Evolutionary conservation across 176 grass and related monocot species (phyloP), one percentile per base, ranked within the genome.

Genomic region (Coix lacrymajobi): DNA sequence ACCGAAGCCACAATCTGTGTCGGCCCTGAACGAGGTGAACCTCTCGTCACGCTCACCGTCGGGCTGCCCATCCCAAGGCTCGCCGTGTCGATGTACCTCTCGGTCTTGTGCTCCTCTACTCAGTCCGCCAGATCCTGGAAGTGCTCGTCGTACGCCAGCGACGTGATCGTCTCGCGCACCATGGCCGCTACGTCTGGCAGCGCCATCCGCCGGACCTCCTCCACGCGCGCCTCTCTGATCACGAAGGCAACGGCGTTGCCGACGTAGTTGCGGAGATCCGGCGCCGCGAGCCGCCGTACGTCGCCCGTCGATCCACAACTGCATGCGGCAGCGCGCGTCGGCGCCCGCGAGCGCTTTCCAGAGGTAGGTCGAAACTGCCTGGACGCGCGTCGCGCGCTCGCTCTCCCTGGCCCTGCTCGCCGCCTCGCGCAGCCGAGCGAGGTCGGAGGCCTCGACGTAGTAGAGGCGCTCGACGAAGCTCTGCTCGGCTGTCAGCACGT

Each of bases 61-160:
- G 88, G 88, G 51, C 81, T 71, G 4, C 88, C 88, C 37, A 88
- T 57, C 8, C 87, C 91, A 2, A 87, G 3, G 0, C 19, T 24
- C 8, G 61, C 38, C 11, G 34, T n/a, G 52, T 90, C 67, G 1
- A 79, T 57, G 77, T 83, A 85, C 41, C 63, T 20, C 17, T 16
- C 12, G n/a, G 8, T 11, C 64, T 79, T 90, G 56, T 87, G 77
- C 3, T 71, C 84, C 52, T 89, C 91, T 71, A 79, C 69, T 84
- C 87, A 92, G 45, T 92, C 87, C 74, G 89, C 87, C 41, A 87
- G 70, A 54, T 92, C 78, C 80, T 85, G 80, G 38, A 89, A 84
- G 28, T 29, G 83, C 51, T 89, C 84, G 26, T 62, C 54, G 43
- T 66, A 56, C 41, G 64, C 62, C 60, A 22, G 46, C 54, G 77